Base-by-base conservation (phyloP, 257 asterid genomes). In the Primulina eburnea region DNA sequence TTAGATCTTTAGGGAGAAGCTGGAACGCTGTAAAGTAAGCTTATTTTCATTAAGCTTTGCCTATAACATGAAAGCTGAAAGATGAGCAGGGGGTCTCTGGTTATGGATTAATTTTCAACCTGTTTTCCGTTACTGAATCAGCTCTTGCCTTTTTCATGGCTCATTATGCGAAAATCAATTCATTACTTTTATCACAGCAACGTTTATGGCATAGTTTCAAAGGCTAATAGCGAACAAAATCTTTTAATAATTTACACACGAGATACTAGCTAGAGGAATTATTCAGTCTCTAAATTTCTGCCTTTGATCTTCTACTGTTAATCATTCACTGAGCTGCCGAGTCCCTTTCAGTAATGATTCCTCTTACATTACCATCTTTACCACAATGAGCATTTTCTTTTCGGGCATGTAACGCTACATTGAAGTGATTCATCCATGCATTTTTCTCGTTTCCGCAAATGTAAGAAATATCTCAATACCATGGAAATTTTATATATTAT, bases 81-180 rank as follows among this genome's bases (percentile, higher is more conserved):
- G 8, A 61, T 73, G 69, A 35, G 57, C 59, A 57, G 77, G 84
- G 69, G 79, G 76, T 30, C 68, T 73, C 60, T 56, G 77, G 79
- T 65, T 3, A 11, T 84, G 92, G 94, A 85, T 82, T 83, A 78
- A 53, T 87, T 88, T 90, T 88, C 92, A 67, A 78, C 50, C 34
- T 63, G 80, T 80, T 87, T 85, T 87, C 95, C 88, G 70, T 78
- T 50, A 62, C 73, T 65, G 76, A 17, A 64, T 81, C 64, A 74
- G 82, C 81, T 68, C 74, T 81, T 75, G 8, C 71, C 67, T 40
- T 78, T 77, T 75, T 75, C 80, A 70, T 76, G 63, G 75, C 75
- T 63, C 69, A 52, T 64, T 65, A 70, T 79, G 71, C 60, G 47
- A 65, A 68, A 70, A 69, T 20, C 10, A 2, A 4, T 43, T 38